These are phyloP conservation scores for Suillus discolor DNA, from an alignment of 768 basidiomycete species.

Conservation along the genomic window DNA sequence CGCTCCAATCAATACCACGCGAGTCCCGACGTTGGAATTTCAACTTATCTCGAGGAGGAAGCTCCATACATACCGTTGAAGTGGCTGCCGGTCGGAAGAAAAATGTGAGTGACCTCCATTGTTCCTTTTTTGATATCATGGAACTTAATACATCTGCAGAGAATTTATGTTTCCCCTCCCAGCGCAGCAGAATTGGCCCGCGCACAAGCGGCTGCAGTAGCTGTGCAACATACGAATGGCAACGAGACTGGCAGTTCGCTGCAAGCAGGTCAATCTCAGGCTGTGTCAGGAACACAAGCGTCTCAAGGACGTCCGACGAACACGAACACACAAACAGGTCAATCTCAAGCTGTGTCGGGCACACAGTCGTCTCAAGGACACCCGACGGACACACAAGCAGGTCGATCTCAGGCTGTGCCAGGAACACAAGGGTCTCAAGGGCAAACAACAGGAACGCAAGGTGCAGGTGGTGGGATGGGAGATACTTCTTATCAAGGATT, in stretches of 20 bases:
- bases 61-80: neutral
- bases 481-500: neutral
- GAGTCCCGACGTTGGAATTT: neutral
- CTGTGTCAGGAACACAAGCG: too few species aligned
- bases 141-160: neutral
- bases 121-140: neutral
- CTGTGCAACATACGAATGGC: neutral
- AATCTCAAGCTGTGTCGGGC: too few species aligned
- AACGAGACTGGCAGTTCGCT: neutral
- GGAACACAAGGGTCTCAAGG: neutral
- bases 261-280: too few species aligned
- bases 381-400: too few species aligned
- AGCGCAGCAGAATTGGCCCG: neutral
- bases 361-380: too few species aligned
- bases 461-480: neutral
- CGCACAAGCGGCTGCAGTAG: neutral
- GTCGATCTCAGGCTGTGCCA: neutral
- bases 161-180: neutral
- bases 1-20: neutral
- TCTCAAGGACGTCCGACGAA: too few species aligned
- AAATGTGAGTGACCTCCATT: neutral
- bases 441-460: neutral
- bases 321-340: too few species aligned
- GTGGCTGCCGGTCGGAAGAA: neutral
- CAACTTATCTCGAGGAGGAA: neutral